Base-by-base conservation (phyloP, 306 rosid genomes). In the Quercus parvula region DNA sequence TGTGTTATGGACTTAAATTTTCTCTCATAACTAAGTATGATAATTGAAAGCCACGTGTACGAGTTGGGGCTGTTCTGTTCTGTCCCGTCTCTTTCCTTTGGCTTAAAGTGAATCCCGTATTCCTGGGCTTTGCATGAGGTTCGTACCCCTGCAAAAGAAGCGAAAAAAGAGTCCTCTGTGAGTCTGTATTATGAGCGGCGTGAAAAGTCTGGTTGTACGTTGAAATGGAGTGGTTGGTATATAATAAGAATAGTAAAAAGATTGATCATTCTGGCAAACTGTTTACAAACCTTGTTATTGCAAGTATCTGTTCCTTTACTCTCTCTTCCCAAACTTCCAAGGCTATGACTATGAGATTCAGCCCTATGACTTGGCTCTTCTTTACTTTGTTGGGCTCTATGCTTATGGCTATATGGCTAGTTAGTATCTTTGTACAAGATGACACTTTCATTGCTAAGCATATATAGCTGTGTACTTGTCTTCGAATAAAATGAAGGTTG, bases 71-170 rank as follows among this genome's bases (percentile, higher is more conserved):
- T 22, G 86, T 74, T 83, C 73, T 20, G 86, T 70, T 84, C 67
- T 1, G 15, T 24, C 66, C 66, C 28, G 30, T 25, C 84, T 52
- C 87, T 75, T 74, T 74, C 78, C 77, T 63, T 46, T 28, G 62
- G 64, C 74, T 75, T 71, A 79, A 78, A 83, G 85, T 56, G 66
- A 64, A 73, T 77, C 84, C 84, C 91, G 91, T 85, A 75, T 71
- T 91, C 90, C 56, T 79, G 77, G 96, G 96, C 96, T 89, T 89
- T 90, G 46, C 75, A 66, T 18, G 71, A 19, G 46, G 18, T 31
- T 31, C 75, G 62, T 70, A 76, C 78, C 56, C 75, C 82, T 62
- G 84, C 81, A 74, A 66, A 57, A 64, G 44, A 30, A 46, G 4
- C 3, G 15, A 44, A 66, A 67, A 25, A 17, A 31, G 17, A 28